Conservation (phyloP, 805 yeast species). For the Sugiyamaella qingdaonensis region DNA sequence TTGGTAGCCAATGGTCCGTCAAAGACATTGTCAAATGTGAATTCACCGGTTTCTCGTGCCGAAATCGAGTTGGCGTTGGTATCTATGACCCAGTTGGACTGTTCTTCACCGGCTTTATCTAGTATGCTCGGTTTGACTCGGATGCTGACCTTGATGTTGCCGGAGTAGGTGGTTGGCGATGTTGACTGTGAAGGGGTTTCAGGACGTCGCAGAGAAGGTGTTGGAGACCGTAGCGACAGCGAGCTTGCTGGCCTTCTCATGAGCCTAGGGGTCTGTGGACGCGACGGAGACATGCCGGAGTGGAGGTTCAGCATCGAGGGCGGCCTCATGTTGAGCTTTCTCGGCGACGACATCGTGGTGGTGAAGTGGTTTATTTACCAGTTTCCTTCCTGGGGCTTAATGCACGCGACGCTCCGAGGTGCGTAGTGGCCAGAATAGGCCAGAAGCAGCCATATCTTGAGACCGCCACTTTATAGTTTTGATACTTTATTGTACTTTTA, state of each 20-base stretch:
- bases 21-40: slow-evolving; percentile 76
- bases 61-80: slow-evolving; percentile 38
- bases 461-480: too few species aligned
- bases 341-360: slow-evolving; percentile 5
- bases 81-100: slow-evolving; percentile 42
- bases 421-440: background rate
- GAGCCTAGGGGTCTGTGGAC: slow-evolving; percentile 27
- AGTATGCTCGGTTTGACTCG: slow-evolving; percentile 60
- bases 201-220: slow-evolving; percentile 23
- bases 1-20: slow-evolving; percentile 47
- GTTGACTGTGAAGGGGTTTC: slow-evolving; percentile 21
- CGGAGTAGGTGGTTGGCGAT: slow-evolving; percentile 42
- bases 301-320: slow-evolving; percentile 8
- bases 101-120: slow-evolving; percentile 17
- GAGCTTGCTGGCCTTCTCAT: slow-evolving; percentile 26
- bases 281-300: slow-evolving; percentile 1
- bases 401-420: background rate
- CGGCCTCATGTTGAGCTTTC: slow-evolving; percentile 5
- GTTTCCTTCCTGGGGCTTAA: slow-evolving; percentile 1
- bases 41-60: slow-evolving; percentile 58
- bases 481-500: too few species aligned
- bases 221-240: slow-evolving; percentile 25
- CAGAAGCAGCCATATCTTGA: too few species aligned
- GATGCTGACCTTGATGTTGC: slow-evolving; percentile 70
- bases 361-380: background rate